Evolutionary conservation across 768 basidiomycete genomes (phyloP), one percentile per base, ranked within the genome.

Genomic region (Terana coerulea): DNA sequence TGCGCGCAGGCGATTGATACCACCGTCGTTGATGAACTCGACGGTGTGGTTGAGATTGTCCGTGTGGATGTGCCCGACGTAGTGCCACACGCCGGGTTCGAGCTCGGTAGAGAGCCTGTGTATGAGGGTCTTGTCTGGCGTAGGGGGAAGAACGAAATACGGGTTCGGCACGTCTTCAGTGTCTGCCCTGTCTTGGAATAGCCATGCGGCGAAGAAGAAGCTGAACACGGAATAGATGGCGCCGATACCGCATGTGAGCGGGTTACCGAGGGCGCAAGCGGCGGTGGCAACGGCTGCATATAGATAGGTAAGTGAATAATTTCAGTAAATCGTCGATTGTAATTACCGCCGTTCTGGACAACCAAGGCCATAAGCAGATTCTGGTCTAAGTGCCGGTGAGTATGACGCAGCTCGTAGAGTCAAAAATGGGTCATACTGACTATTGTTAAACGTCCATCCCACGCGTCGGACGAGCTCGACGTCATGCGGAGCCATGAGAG

Each of bases 401-500:
- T 5, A n/a, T n/a, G n/a, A n/a, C n/a, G n/a, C n/a, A n/a, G 9
- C 31, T 8, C 31, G 35, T 5, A 41, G 9, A 15, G 31, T 33
- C 15, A 33, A 15, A 33, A 8, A 33, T 8, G 8, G 15, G 31
- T 8, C 9, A 9, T 8, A 26, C 30, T 7, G 10, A 46, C 45
- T 46, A 22, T 46, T 46, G 14, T 30, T 19, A 21, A 31, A 46
- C 5, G 45, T 46, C 45, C 45, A 46, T 17, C 45, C 45, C 4
- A 17, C 30, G 24, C 45, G 45, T 7, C 45, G 45, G n/a, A 46
- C 45, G 9, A 46, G 45, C 31, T 46, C 45, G 2, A 24, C 45
- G 29, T 46, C 45, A 12, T 46, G 45, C 4, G 45, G 45, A 12
- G 30, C 45, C 45, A 46, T 46, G 5, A 46, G 28, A n/a, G n/a